Conservation (phyloP, 495 filamentous ascomycete species). For the Aspergillus affinis region DNA sequence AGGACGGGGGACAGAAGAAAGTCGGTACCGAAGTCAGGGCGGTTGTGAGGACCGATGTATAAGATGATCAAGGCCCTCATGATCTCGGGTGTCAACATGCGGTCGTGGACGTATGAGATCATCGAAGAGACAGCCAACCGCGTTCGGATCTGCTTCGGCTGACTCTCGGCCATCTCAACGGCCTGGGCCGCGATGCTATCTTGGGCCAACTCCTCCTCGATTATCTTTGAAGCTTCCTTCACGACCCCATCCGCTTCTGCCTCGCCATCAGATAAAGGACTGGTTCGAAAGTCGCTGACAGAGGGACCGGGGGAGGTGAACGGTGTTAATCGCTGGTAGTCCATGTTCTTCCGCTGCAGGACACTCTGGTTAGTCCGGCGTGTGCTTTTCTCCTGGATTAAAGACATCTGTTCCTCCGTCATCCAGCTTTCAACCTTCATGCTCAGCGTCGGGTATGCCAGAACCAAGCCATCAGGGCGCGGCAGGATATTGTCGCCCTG, state of each 20-base stretch:
- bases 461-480: slow-evolving; percentile 73
- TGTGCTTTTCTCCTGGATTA: slow-evolving; percentile 81
- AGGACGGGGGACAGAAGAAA: slow-evolving; percentile 86
- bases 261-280: slow-evolving; percentile 33
- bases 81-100: slow-evolving; percentile 94
- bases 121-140: slow-evolving; percentile 90
- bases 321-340: slow-evolving; percentile 61
- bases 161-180: slow-evolving; percentile 42
- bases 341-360: slow-evolving; percentile 72
- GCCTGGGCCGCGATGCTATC: slow-evolving; percentile 30
- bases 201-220: slow-evolving; percentile 26
- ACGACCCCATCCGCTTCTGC: slow-evolving; percentile 34
- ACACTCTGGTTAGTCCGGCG: slow-evolving; percentile 76
- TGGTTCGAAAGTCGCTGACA: slow-evolving; percentile 43
- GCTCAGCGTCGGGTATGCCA: slow-evolving; percentile 88
- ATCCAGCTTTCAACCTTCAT: slow-evolving; percentile 99
- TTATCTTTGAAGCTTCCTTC: slow-evolving; percentile 27
- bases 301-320: slow-evolving; percentile 66
- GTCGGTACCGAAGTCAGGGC: slow-evolving; percentile 89
- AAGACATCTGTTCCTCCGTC: slow-evolving; percentile 93
- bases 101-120: slow-evolving; percentile 97
- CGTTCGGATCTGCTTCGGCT: slow-evolving; percentile 71
- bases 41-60: slow-evolving; percentile 89
- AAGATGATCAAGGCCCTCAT: slow-evolving; percentile 99
- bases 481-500: slow-evolving; percentile 64